phyloP scores from a whole-genome alignment of 768 basidiomycete genomes.

The Boletus tomentosulus region DNA sequence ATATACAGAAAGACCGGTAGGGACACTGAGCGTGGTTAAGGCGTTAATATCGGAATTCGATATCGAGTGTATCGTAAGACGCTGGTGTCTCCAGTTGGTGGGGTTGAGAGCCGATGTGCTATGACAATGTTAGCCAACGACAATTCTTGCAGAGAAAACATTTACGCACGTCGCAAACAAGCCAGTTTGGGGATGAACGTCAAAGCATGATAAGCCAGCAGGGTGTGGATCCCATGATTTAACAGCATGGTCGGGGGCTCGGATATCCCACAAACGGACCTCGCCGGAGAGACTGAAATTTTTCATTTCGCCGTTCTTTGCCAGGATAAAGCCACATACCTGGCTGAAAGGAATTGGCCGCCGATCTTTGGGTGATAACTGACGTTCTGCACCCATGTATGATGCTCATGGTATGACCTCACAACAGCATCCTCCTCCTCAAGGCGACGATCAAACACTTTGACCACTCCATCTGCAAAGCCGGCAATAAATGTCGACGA shows the following conservation, averaged over 20 bases:
- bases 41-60: slow-evolving; percentile 26
- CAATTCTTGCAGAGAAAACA: neutral
- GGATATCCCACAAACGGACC: slow-evolving; percentile 88
- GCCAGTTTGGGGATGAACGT: slow-evolving; percentile 77
- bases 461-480: slow-evolving; percentile 88
- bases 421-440: slow-evolving; percentile 82
- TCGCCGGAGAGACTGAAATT: slow-evolving; percentile 74
- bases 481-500: slow-evolving; percentile 83
- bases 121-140: slow-evolving; percentile 6
- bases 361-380: slow-evolving; percentile 71
- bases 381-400: slow-evolving; percentile 91
- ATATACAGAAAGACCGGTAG: slow-evolving; percentile 52
- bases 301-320: neutral
- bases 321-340: slow-evolving; percentile 44
- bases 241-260: slow-evolving; percentile 55
- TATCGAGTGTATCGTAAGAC: slow-evolving; percentile 57
- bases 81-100: slow-evolving; percentile 63
- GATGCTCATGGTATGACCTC: slow-evolving; percentile 65
- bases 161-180: slow-evolving; percentile 79
- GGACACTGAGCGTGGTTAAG: slow-evolving; percentile 43
- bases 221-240: slow-evolving; percentile 63
- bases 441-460: slow-evolving; percentile 88
- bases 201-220: slow-evolving; percentile 77
- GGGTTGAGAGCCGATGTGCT: slow-evolving; percentile 61
- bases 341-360: slow-evolving; percentile 78